Percentiles rank a stretch among this genome's conserved stretches.
phyloP scores from a whole-genome alignment of 306 rosid species.

The Lupinus albus region DNA sequence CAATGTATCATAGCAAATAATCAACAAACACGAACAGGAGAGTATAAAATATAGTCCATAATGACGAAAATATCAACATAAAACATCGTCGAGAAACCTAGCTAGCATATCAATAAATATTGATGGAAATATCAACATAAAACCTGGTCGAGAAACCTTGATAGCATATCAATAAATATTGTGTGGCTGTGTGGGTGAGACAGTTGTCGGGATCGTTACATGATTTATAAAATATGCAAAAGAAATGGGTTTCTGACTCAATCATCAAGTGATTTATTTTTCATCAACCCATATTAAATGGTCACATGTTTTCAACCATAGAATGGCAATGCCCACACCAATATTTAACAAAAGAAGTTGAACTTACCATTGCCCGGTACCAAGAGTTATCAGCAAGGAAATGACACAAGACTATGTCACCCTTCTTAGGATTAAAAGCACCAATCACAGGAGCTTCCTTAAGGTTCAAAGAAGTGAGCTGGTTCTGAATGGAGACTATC shows the following conservation, averaged over 20 bases:
- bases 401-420: constrained; percentile 86
- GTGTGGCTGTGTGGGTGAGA: no score
- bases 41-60: not conserved
- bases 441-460: constrained; percentile 90
- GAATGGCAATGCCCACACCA: constrained; percentile 25
- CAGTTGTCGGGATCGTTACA: no score
- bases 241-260: constrained; percentile 13
- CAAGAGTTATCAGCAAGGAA: constrained; percentile 81
- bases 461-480: constrained; percentile 82
- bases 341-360: not conserved
- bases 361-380: constrained; percentile 94
- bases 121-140: no score
- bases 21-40: constrained; percentile 7
- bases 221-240: not conserved
- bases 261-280: constrained; percentile 9
- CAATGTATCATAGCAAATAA: no score
- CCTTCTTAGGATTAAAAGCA: constrained; percentile 89
- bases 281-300: constrained; percentile 10
- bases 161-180: no score
- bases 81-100: constrained; percentile 5
- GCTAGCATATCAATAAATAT: not conserved
- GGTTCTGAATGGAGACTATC: constrained; percentile 77
- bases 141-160: no score
- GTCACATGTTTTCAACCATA: constrained; percentile 12
- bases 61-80: constrained; percentile 23